phyloP scores from a whole-genome alignment of 2,329 filamentous ascomycete species.

The Fusarium humuli region DNA sequence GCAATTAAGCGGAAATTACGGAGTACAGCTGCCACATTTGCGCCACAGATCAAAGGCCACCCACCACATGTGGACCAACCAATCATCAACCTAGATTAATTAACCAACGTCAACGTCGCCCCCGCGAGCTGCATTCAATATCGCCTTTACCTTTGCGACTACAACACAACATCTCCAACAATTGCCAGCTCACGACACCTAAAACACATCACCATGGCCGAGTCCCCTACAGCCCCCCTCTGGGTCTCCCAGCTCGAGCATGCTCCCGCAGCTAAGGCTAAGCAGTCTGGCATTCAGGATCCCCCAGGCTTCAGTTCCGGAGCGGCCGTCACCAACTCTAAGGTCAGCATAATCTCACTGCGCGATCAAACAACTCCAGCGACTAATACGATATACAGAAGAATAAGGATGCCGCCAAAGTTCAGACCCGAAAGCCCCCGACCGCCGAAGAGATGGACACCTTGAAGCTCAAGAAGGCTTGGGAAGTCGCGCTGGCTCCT shows the following conservation, averaged over 20 bases:
- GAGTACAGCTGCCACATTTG: slow-evolving; percentile 26
- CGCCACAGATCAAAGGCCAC: slow-evolving; percentile 20
- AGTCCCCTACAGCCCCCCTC: slow-evolving; percentile 64
- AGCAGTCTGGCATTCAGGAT: slow-evolving; percentile 78
- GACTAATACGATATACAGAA: slow-evolving; percentile 53
- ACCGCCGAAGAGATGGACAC: slow-evolving; percentile 90
- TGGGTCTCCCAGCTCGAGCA: slow-evolving; percentile 87
- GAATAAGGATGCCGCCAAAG: slow-evolving; percentile 63
- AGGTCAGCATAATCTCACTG: slow-evolving; percentile 57
- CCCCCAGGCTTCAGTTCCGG: slow-evolving; percentile 83
- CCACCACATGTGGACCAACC: slow-evolving; percentile 29
- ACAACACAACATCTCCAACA: not conserved
- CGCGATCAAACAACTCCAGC: not conserved
- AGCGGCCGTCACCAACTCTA: slow-evolving; percentile 60
- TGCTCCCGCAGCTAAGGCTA: slow-evolving; percentile 73
- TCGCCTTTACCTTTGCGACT: slow-evolving; percentile 18
- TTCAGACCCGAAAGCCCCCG: slow-evolving; percentile 71
- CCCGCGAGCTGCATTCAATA: slow-evolving; percentile 25
- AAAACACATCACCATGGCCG: slow-evolving; percentile 38
- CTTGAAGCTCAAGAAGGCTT: slow-evolving; percentile 97
- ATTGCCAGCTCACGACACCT: not conserved
- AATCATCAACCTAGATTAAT: slow-evolving; percentile 19
- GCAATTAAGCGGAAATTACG: slow-evolving; percentile 46
- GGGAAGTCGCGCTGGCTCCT: slow-evolving; percentile 94
- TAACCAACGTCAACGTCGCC: slow-evolving; percentile 29